A percentile compares a stretch with the other conserved stretches of the same genome.
Conservation (phyloP, 257 asterid genomes). For the Nicotiana paniculata region DNA sequence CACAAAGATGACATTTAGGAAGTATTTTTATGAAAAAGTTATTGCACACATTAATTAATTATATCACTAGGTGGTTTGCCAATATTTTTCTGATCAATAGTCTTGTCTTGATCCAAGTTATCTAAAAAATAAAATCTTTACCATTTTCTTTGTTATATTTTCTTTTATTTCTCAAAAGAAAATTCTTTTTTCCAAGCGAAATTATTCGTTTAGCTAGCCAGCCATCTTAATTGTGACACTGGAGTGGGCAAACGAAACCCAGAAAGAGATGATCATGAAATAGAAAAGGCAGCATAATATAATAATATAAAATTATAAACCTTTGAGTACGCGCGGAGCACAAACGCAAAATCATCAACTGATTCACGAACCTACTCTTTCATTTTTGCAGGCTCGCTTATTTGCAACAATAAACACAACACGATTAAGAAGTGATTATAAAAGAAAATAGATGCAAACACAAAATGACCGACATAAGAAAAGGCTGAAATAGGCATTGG, state of each 20-base stretch:
- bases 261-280: neutral
- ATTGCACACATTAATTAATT: no score
- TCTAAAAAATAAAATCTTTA: no score
- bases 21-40: no score
- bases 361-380: neutral
- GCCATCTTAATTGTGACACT: neutral
- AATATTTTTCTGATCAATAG: no score
- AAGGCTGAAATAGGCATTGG: neutral
- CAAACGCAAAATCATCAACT: no score
- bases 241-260: neutral
- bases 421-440: neutral
- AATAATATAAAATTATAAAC: neutral
- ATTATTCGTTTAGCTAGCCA: neutral
- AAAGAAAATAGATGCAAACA: neutral
- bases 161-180: neutral
- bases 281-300: neutral
- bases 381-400: neutral
- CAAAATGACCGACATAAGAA: neutral
- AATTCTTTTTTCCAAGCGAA: neutral
- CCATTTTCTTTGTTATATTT: neutral
- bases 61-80: no score
- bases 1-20: no score
- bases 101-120: no score
- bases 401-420: neutral
- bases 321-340: neutral